Base-by-base conservation (phyloP, 2,329 filamentous ascomycete species). In the Colletotrichum trifolii region DNA sequence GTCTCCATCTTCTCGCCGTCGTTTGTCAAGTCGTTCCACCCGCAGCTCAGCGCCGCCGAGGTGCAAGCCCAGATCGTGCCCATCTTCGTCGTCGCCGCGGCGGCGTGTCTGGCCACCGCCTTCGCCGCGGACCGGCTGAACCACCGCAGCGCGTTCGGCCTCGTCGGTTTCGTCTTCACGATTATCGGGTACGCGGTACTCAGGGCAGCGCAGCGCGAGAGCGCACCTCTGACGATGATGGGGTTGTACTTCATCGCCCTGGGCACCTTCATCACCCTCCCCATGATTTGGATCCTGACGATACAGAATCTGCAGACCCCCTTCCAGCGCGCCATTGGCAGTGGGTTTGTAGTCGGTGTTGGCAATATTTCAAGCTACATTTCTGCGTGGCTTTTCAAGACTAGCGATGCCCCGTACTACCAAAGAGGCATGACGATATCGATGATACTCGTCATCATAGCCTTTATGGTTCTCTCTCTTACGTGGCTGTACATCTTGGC, bases 301-400 rank as follows among this genome's bases (percentile, higher is more conserved):
- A 59, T 67, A 42, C 55, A 69, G 8, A 69, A 69, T 45, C 46
- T 68, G 9, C 54, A 54, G 13, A 69, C 68, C 0, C 67, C 68
- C 3, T 69, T 69, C 13, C 68, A 69, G 45, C 59, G 67, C 17
- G 68, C 68, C 68, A 45, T 74, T 69, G 38, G 74, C 66, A 15
- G 66, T 67, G 48, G 80, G 73, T 47, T 82, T 76, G 39, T 75
- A 74, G 54, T 83, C 76, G 39, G 76, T 75, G 45, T 79, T 76
- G 67, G 79, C 75, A 47, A 79, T 75, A 49, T 79, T 8, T 46
- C 64, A 6, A 40, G 59, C 5, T 69, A 69, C 52, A 65, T 69
- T 33, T 69, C 68, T 8, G 60, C 68, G 7, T 69, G 68, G 68
- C 67, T 69, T 52, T 69, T 69, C 48, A 68, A 62, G 17, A 69